Evolutionary conservation across 331 rosid species (phyloP).

Genomic region (Rhamnella rubrinervis): DNA sequence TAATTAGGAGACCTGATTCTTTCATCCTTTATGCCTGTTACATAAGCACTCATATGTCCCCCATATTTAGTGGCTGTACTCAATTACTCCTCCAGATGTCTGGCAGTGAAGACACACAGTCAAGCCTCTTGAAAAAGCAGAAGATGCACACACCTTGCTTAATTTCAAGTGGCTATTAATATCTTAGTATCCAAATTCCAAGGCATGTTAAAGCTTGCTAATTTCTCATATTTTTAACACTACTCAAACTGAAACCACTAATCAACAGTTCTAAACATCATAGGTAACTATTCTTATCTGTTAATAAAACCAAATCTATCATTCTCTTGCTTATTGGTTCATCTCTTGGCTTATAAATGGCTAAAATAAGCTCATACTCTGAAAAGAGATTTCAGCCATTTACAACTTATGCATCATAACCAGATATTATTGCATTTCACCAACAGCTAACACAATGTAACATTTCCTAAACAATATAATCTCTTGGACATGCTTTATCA

Average conservation of each 20-base stretch:
- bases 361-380: background rate
- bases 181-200: background rate
- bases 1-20: background rate
- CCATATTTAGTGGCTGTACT: no score
- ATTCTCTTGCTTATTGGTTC: background rate
- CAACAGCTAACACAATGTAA: no score
- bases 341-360: background rate
- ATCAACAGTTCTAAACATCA: no score
- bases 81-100: background rate
- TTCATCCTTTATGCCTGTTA: no score
- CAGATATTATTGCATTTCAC: background rate
- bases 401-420: background rate
- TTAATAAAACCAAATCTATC: background rate
- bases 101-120: background rate
- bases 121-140: background rate
- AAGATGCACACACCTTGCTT: background rate
- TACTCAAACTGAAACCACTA: no score
- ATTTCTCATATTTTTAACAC: no score
- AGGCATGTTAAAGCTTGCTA: no score
- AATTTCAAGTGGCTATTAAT: background rate
- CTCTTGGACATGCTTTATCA: constrained; percentile 4
- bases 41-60: no score
- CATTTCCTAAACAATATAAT: background rate
- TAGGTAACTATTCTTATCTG: no score
- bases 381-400: background rate